Evolutionary conservation across 352 stramenopile species (phyloP), one percentile per base, ranked within the genome.

Genomic region (Phytophthora ohioensis): DNA sequence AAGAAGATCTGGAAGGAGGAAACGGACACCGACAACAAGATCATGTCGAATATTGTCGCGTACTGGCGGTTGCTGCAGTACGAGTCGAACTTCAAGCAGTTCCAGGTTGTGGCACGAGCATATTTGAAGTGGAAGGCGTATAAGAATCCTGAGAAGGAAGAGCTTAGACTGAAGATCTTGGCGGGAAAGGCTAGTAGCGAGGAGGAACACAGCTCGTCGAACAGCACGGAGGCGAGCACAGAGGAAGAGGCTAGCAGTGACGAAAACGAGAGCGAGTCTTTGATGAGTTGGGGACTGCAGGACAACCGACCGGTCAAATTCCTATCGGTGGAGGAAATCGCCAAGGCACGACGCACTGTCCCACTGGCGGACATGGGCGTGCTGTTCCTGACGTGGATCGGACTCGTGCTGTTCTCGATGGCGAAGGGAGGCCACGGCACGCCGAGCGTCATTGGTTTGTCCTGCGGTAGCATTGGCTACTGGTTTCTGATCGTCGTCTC

Each of bases 121-220:
- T 93, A 92, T 69, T 59, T 92, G 10, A 92, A 91, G 71, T 93
- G 85, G 85, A 90, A 88, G 62, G 57, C 57, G 5, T 92, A 87
- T 76, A 92, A 90, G 65, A 78, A 76, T 0, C 41, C 66, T 2
- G 42, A 64, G 5, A 71, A 67, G 7, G 54, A 80, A 17, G 61
- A 80, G 7, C 30, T 78, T 30, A 66, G 75, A 57, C 42, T 87
- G 2, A 77, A 77, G 36, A 59, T 88, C n/a, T 71, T 85, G 15
- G 73, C 84, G 9, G 66, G 17, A 11, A 74, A 76, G 46, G 71
- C 15, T 13, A 67, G 57, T 32, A 75, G 49, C 46, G 59, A 71
- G 4, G 47, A 85, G 27, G 60, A 87, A 27, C 32, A 77, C 67
- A 58, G 57, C 69, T 67, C 47, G 5, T 67, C 49, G 0, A 76